Evolutionary conservation across 192 early-diverging fungal species (phyloP).

Genomic region (Mortierella alpina): DNA sequence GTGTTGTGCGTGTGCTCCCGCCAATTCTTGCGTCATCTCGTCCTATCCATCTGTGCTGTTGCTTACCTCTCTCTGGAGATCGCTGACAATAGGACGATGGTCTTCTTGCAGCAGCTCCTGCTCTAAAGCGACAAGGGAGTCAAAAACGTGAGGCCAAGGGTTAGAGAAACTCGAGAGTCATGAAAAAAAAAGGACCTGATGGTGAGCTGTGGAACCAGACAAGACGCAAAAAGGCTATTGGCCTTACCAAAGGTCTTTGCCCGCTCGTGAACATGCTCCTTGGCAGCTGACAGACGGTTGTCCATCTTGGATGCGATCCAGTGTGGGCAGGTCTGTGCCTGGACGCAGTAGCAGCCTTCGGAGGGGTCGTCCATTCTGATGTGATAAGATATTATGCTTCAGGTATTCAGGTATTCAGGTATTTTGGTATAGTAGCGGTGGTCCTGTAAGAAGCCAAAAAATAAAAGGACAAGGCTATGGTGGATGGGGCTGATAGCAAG

Average conservation of each 20-base stretch:
- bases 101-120: constrained; percentile 37
- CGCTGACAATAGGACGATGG: constrained; percentile 45
- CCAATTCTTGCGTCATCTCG: not conserved
- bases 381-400: not conserved
- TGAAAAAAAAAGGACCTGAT: constrained; percentile 1
- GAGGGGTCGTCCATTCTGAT: constrained; percentile 32
- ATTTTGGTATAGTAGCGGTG: no score
- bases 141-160: not conserved
- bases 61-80: constrained; percentile 52
- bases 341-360: constrained; percentile 46
- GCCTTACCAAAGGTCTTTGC: constrained; percentile 41
- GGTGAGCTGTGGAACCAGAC: not conserved
- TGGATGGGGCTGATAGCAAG: no score
- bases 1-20: not conserved
- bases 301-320: constrained; percentile 49
- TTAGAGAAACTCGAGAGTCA: not conserved
- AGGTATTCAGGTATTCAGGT: not conserved
- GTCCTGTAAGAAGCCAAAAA: no score
- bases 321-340: constrained; percentile 46
- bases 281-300: constrained; percentile 19
- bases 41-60: not conserved
- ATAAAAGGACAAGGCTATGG: no score
- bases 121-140: constrained; percentile 9
- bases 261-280: constrained; percentile 31
- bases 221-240: not conserved